A percentile compares a stretch with the other conserved stretches of the same genome.
These are phyloP conservation scores for Fagus sylvatica DNA, from an alignment of 306 rosid species.

Conservation along the genomic window DNA sequence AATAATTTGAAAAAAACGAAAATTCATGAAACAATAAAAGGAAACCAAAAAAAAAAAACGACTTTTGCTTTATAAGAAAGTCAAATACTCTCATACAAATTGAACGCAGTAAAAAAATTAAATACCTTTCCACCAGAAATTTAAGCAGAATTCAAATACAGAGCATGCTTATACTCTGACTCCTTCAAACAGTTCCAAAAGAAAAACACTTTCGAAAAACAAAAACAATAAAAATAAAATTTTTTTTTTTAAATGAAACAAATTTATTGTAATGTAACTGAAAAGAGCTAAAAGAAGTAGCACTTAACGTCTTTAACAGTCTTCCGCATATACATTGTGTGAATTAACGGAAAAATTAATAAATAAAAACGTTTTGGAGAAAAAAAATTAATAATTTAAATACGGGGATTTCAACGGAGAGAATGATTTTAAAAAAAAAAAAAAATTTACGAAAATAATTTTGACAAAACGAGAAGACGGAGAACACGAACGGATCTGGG, in stretches of 20 bases:
- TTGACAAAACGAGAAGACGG: conserved; percentile 9
- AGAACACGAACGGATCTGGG: conserved; percentile 59
- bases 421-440: conserved; percentile 11
- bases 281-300: conserved; percentile 16
- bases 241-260: conserved; percentile 3
- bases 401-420: conserved; percentile 19
- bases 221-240: conserved; percentile 5
- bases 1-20: background rate
- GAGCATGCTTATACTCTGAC: background rate
- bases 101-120: background rate
- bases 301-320: conserved; percentile 23
- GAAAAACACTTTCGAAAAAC: background rate
- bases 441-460: conserved; percentile 26
- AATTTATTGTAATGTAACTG: conserved; percentile 16
- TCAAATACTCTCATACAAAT: conserved; percentile 33
- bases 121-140: background rate
- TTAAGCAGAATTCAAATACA: conserved; percentile 2
- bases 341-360: conserved; percentile 32
- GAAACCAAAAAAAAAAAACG: background rate
- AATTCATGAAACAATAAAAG: background rate
- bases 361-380: conserved; percentile 1
- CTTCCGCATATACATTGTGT: conserved; percentile 44
- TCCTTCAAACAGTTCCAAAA: background rate
- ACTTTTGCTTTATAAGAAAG: conserved; percentile 18
- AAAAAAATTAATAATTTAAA: conserved; percentile 12